These are phyloP conservation scores for Collybia sp. DNA, from an alignment of 768 basidiomycete species.

Conservation along the genomic window DNA sequence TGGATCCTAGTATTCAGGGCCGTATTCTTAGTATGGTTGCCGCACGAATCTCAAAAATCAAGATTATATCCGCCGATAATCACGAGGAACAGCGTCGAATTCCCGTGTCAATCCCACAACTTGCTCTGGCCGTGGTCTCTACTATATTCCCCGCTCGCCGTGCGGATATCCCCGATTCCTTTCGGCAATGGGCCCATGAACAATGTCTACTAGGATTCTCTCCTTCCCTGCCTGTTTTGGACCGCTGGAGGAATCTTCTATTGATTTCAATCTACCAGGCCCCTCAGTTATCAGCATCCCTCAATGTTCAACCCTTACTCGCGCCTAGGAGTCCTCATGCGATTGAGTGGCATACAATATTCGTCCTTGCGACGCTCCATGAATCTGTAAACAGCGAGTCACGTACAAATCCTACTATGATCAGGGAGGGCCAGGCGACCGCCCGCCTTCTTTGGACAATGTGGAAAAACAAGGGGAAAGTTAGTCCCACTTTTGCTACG, in stretches of 20 bases:
- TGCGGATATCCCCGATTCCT: conserved; percentile 1
- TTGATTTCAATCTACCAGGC: conserved; percentile 28
- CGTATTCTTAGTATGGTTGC: conserved; percentile 29
- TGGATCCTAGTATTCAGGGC: conserved; percentile 23
- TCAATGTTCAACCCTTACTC: neutral
- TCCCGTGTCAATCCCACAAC: conserved; percentile 7
- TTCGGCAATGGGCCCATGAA: conserved; percentile 18
- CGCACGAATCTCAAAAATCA: conserved; percentile 22
- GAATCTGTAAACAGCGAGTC: conserved; percentile 1
- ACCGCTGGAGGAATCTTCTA: conserved; percentile 34
- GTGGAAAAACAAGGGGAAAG: conserved; percentile 26
- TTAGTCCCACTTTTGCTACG: neutral
- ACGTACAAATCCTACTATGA: neutral
- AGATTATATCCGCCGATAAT: no score
- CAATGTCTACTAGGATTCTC: conserved; percentile 22
- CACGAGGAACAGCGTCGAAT: no score
- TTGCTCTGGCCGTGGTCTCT: conserved; percentile 15
- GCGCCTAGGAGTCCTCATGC: neutral
- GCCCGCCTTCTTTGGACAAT: conserved; percentile 31
- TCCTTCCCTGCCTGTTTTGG: conserved; percentile 16
- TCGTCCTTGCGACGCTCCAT: conserved; percentile 35
- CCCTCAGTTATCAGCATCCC: conserved; percentile 2
- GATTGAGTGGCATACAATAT: conserved; percentile 37
- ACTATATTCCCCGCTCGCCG: conserved; percentile 17
- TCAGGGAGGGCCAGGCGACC: conserved; percentile 14